Evolutionary conservation across 768 basidiomycete species (phyloP), one percentile per base, ranked within the genome.

Genomic region (Russula vinacea): DNA sequence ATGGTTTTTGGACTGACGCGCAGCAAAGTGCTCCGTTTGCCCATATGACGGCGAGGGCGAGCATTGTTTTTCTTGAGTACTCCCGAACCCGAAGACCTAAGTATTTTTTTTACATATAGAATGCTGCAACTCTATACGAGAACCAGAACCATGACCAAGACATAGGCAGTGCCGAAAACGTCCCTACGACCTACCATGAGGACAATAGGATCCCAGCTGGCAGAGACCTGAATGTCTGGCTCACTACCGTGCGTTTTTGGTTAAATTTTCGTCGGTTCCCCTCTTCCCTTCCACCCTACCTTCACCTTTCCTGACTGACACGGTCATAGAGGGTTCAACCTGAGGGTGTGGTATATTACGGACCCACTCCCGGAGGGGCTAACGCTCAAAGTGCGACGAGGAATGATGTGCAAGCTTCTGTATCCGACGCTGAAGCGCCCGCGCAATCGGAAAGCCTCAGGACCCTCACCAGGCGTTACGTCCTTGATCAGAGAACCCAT

Each of bases 401-500:
- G 6, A 11, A 32, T 7, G 37, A 44, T 16, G 10, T 17, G 10
- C 58, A 42, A 17, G n/a, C n/a, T n/a, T n/a, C n/a, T 47, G n/a
- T 37, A 10, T 11, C 53, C 10, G 17, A 7, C 2, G 29, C 32
- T 14, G 32, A 50, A 24, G 47, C 44, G 37, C 44, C 52, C 11
- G 19, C 19, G 10, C 10, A 11, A 1, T 59, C 58, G 16, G 64
- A 51, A 33, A 16, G 11, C 17, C 29, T 65, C 9, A 56, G 16
- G 39, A 11, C 16, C 19, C 8, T 65, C 19, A 54, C 58, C 24
- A 50, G 47, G 29, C 39, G 39, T 8, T 56, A 50, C 47, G 37
- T 60, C 5, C 58, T 65, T 17, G 53, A 60, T 51, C 47, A 17
- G 2, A 47, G 49, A 13, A 60, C 64, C 13, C 53, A 14, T 8